Evolutionary conservation across 345 rosid species (phyloP).

Genomic region (Euclidium syriacum): DNA sequence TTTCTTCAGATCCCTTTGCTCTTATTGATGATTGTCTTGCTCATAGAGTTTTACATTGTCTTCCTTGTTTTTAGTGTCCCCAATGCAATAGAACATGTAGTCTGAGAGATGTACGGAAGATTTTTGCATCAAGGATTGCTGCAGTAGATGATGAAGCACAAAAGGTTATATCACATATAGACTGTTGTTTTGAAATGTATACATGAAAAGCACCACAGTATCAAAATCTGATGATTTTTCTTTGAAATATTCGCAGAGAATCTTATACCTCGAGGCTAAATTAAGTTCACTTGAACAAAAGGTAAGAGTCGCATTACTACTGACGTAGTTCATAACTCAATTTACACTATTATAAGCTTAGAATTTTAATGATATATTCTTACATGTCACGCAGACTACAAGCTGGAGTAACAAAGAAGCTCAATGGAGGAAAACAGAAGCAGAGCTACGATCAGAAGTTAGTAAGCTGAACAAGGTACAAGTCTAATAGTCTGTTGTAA

Average conservation of each 20-base stretch:
- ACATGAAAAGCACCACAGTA: background rate
- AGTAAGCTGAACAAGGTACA: conserved; percentile 45
- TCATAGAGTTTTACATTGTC: background rate
- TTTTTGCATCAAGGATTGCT: conserved; percentile 64
- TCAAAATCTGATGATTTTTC: background rate
- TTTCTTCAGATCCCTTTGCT: background rate
- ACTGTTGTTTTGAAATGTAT: background rate
- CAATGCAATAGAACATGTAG: conserved; percentile 64
- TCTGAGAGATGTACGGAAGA: conserved; percentile 59
- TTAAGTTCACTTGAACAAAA: conserved; percentile 54
- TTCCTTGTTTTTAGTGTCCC: conserved; percentile 62
- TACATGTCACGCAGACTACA: conserved; percentile 32
- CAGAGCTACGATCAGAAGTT: conserved; percentile 41
- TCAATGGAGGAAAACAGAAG: conserved; percentile 51
- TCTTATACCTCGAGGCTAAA: conserved; percentile 53
- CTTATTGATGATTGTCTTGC: background rate
- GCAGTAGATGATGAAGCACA: conserved; percentile 74
- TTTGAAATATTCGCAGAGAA: conserved; percentile 40
- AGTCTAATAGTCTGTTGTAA: background rate
- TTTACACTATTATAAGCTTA: background rate
- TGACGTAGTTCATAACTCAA: background rate
- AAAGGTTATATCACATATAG: conserved; percentile 38
- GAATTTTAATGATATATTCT: background rate
- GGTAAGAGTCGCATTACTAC: conserved; percentile 36
- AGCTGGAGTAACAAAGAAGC: conserved; percentile 42